Evolutionary conservation across 2,329 filamentous ascomycete genomes (phyloP), one percentile per base, ranked within the genome.

Genomic region (Endocalyx cinctus): DNA sequence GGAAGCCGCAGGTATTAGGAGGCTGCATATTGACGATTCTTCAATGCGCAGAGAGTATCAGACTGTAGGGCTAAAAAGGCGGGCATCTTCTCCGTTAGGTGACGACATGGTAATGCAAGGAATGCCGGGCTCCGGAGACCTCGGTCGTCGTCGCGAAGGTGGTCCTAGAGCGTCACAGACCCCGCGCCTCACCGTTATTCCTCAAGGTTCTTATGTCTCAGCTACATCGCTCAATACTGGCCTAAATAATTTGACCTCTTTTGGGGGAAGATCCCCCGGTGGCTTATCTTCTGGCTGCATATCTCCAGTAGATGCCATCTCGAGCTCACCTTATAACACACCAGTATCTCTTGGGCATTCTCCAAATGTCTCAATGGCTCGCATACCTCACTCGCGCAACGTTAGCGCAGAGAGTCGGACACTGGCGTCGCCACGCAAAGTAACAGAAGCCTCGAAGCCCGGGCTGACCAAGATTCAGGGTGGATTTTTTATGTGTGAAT

Each of bases 401-500:
- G 50, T 66, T 3, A 74, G 69, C 33, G 63, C 57, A 27, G 60
- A 63, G 28, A 58, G 44, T 20, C 57, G 58, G 23, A 54, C 57
- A 10, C 55, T 66, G 10, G 61, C 64, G 6, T 74, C 71, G 28
- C 70, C 73, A 2, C 66, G 72, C 19, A 74, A 72, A 45, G 52
- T 73, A 13, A 59, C 59, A 0, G 74, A 77, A 19, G 58, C 69
- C n/a, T 58, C 67, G 27, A 73, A 73, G 51, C 55, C 60, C 11
- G 57, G 53, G 22, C 54, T 59, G 4, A 57, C 67, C n/a, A 74
- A 74, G 48, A 58, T 76, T 17, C 70, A 73, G 37, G 69, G 53
- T 5, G 50, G 63, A 1, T 70, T 72, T 27, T 69, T 65, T 44
- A 76, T 95, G 63, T 97, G 89, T 63, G 87, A 95, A 52, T 97